A percentile compares a stretch with the other conserved stretches of the same genome.
These are phyloP conservation scores for Termitomyces bulborhizus DNA, from an alignment of 768 basidiomycete genomes.

Conservation along the genomic window DNA sequence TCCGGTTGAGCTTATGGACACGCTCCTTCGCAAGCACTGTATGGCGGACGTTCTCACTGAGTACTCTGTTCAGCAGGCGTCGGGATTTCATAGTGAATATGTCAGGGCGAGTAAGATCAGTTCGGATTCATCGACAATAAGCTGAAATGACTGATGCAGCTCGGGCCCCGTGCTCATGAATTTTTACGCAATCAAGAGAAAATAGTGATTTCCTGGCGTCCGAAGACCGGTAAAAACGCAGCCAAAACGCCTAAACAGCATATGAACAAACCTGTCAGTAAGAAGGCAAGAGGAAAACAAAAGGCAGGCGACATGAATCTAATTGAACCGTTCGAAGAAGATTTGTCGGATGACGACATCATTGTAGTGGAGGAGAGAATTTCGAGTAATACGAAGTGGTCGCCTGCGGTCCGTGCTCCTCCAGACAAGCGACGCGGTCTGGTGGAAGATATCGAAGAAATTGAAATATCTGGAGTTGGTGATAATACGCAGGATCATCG, in stretches of 20 bases:
- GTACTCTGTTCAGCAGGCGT: slow-evolving; percentile 35
- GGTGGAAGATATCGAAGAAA: neutral
- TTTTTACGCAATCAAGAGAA: slow-evolving; percentile 19
- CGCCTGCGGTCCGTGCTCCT: neutral
- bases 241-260: slow-evolving; percentile 15
- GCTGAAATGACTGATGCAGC: slow-evolving; percentile 17
- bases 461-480: neutral
- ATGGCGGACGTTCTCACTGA: slow-evolving; percentile 42
- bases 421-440: neutral
- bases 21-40: slow-evolving; percentile 54
- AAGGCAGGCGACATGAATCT: slow-evolving; percentile 25
- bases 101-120: slow-evolving; percentile 33
- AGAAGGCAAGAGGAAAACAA: slow-evolving; percentile 20
- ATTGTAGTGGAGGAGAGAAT: slow-evolving; percentile 9
- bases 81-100: slow-evolving; percentile 48
- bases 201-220: slow-evolving; percentile 26
- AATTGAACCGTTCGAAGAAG: slow-evolving; percentile 28
- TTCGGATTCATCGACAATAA: neutral
- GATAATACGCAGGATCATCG: neutral
- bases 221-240: slow-evolving; percentile 20
- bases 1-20: slow-evolving; percentile 50
- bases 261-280: slow-evolving; percentile 14
- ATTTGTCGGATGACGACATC: slow-evolving; percentile 16
- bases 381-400: neutral
- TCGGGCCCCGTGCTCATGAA: slow-evolving; percentile 25